Evolutionary conservation across 768 basidiomycete species (phyloP).

Genomic region (Podaxis mareebaensis): DNA sequence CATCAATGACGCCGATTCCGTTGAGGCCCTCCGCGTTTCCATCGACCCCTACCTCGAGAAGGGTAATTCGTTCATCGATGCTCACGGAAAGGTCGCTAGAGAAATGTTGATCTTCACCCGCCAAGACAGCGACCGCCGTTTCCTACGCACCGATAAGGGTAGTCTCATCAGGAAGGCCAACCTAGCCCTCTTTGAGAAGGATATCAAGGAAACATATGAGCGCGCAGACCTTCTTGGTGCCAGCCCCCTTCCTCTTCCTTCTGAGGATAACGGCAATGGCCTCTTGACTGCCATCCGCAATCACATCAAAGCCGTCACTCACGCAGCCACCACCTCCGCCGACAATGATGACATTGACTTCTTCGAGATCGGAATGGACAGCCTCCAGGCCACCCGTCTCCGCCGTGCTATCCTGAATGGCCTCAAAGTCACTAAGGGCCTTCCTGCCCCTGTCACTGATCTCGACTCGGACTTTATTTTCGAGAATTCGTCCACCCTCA

Average conservation of each 20-base stretch:
- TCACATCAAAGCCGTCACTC: conserved; percentile 24
- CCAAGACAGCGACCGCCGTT: conserved; percentile 27
- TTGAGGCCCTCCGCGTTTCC: conserved; percentile 22
- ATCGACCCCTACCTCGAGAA: conserved; percentile 32
- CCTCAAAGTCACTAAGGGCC: conserved; percentile 24
- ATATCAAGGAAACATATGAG: conserved; percentile 36
- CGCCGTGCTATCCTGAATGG: conserved; percentile 29
- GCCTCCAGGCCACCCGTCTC: conserved; percentile 36
- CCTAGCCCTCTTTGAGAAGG: conserved; percentile 29
- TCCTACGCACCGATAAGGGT: conserved; percentile 39
- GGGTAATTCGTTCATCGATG: conserved; percentile 36
- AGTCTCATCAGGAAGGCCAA: conserved; percentile 35
- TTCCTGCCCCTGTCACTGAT: conserved; percentile 15
- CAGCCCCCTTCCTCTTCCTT: conserved; percentile 26
- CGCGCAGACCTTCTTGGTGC: conserved; percentile 24
- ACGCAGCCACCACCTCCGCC: conserved; percentile 12
- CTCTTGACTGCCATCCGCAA: conserved; percentile 24
- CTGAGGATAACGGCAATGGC: conserved; percentile 20
- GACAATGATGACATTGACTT: conserved; percentile 31
- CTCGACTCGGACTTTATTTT: conserved; percentile 32
- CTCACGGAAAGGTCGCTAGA: conserved; percentile 35
- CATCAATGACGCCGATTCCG: conserved; percentile 19
- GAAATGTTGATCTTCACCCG: conserved; percentile 41
- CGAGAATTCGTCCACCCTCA: conserved; percentile 29
- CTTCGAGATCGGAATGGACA: conserved; percentile 43